These are phyloP conservation scores for Globisporangium mamillatum DNA, from an alignment of 352 stramenopile genomes.

Conservation along the genomic window DNA sequence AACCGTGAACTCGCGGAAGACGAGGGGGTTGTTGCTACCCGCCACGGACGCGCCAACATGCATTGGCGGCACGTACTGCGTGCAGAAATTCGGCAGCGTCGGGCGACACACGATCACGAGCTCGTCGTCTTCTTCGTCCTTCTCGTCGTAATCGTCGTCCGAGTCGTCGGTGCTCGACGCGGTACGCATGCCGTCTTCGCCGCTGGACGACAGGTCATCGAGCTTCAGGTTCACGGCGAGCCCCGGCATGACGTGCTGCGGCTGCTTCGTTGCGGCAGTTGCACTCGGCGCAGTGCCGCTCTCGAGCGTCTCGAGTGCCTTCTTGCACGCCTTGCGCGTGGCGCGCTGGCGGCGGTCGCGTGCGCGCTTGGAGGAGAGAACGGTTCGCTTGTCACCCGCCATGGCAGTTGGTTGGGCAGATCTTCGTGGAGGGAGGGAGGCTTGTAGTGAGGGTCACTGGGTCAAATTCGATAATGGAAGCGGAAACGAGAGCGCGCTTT, in stretches of 20 bases:
- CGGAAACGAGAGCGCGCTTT: neutral
- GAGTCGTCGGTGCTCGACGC: constrained; percentile 7
- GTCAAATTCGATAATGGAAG: constrained; percentile 11
- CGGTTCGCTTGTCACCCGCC: constrained; percentile 62
- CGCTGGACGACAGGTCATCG: constrained; percentile 6
- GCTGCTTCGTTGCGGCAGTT: neutral
- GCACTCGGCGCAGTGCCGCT: constrained; percentile 10
- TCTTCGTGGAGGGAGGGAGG: neutral
- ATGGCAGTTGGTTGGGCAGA: constrained; percentile 23
- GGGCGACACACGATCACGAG: constrained; percentile 66
- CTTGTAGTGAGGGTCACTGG: neutral
- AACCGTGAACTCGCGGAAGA: constrained; percentile 47
- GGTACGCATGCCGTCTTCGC: neutral
- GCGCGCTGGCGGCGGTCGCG: constrained; percentile 59
- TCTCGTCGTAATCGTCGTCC: constrained; percentile 4
- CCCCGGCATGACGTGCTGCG: constrained; percentile 4
- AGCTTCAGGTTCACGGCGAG: constrained; percentile 17
- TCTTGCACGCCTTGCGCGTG: constrained; percentile 29
- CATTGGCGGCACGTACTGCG: constrained; percentile 35
- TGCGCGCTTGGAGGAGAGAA: constrained; percentile 59
- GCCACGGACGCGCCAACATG: neutral
- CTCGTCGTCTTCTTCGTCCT: constrained; percentile 47
- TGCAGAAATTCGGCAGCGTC: constrained; percentile 61
- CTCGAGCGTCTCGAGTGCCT: constrained; percentile 25
- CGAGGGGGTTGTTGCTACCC: neutral